phyloP scores from a whole-genome alignment of 2,329 filamentous ascomycete species.

The Aspergillus fijiensis region DNA sequence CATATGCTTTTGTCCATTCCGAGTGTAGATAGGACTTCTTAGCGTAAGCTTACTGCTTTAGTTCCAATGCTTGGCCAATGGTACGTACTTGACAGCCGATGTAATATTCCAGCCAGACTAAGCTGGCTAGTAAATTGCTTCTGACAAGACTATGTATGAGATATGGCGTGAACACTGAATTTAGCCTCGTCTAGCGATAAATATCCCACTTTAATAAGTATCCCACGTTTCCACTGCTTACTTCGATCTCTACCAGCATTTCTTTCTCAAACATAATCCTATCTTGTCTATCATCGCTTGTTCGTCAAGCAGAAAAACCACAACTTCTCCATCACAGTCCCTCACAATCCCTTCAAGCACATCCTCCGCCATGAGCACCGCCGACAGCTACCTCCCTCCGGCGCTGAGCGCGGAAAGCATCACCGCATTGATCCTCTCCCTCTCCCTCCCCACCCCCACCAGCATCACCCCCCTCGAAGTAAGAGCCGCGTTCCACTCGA shows the following conservation, averaged over 20 bases:
- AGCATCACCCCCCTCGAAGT: background rate
- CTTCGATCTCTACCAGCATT: too few relatives aligned
- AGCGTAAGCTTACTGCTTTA: background rate
- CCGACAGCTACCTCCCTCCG: background rate
- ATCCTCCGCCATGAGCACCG: background rate
- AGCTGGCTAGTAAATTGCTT: background rate
- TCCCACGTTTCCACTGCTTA: too few relatives aligned
- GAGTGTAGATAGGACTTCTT: background rate
- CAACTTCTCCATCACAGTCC: too few relatives aligned
- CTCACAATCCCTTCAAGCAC: too few relatives aligned
- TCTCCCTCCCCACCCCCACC: background rate
- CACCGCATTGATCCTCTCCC: background rate
- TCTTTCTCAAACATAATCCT: too few relatives aligned
- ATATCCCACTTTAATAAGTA: too few relatives aligned
- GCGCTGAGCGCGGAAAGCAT: background rate
- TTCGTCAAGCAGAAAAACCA: too few relatives aligned
- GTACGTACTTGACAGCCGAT: background rate
- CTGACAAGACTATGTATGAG: background rate
- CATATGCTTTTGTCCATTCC: background rate
- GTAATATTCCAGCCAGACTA: background rate
- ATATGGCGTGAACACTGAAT: too few relatives aligned
- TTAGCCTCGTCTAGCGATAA: too few relatives aligned
- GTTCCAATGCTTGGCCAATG: background rate
- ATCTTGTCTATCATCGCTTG: too few relatives aligned
- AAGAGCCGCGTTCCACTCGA: constrained; percentile 4